Percentiles rank a stretch among this genome's conserved stretches.
phyloP scores from a whole-genome alignment of 163 green algal species.

The Chlamydomonas reinhardtii region DNA sequence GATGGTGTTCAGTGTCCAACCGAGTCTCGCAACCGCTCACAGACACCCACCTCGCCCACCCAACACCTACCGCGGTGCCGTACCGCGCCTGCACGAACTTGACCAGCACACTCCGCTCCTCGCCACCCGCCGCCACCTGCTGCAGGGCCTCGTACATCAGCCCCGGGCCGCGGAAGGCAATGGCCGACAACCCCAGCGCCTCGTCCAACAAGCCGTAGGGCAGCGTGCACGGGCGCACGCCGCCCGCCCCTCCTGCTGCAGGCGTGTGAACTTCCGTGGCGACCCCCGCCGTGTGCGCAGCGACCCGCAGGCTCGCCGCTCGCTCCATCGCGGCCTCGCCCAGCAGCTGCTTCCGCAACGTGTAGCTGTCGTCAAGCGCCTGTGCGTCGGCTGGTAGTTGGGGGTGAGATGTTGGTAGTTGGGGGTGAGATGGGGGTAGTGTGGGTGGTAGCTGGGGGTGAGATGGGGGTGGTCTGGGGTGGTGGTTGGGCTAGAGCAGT shows the following conservation, averaged over 20 bases:
- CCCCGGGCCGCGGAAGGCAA: neutral
- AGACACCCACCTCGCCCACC: no score
- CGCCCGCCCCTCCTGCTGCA: neutral
- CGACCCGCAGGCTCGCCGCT: neutral
- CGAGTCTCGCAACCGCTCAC: no score
- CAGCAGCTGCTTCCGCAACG: no score
- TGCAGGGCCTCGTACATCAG: neutral
- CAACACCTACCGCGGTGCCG: neutral
- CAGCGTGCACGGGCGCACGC: neutral
- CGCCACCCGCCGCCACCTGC: neutral
- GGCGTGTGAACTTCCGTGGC: no score
- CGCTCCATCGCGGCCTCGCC: neutral
- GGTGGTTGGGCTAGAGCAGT: no score
- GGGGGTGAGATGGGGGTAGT: neutral
- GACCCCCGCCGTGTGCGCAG: neutral
- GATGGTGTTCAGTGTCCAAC: no score
- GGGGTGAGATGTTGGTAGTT: neutral
- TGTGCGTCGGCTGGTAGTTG: neutral
- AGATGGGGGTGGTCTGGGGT: no score
- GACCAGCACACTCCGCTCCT: neutral
- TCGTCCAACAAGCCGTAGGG: conserved; percentile 7
- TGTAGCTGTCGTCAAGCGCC: neutral
- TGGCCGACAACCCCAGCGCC: neutral
- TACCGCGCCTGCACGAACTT: conserved; percentile 8
- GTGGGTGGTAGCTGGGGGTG: no score